A percentile compares a stretch with the other conserved stretches of the same genome.
Evolutionary conservation across 306 rosid genomes (phyloP).

Genomic region (Trifolium fragiferum): DNA sequence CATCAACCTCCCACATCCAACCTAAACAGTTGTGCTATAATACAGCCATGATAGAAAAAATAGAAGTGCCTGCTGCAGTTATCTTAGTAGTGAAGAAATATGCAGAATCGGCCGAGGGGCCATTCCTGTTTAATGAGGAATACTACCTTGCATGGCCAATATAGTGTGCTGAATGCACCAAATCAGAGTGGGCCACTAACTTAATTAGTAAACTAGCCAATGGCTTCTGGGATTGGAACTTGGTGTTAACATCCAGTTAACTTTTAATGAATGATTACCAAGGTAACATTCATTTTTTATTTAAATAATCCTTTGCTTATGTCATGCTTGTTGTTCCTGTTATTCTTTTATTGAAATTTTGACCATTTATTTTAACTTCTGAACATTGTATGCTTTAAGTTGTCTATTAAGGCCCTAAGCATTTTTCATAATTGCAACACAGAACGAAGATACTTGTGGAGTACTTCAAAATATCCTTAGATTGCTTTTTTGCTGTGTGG

Average conservation of each 20-base stretch:
- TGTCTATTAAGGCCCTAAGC: constrained; percentile 39
- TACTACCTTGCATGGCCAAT: constrained; percentile 16
- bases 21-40: constrained; percentile 7
- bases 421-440: constrained; percentile 42
- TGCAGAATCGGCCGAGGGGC: constrained; percentile 18
- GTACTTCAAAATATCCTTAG: constrained; percentile 89
- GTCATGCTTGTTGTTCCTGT: constrained; percentile 4
- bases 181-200: constrained; percentile 1
- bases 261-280: constrained; percentile 8
- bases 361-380: constrained; percentile 8
- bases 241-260: constrained; percentile 2
- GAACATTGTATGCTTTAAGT: constrained; percentile 34
- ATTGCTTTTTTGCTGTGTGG: constrained; percentile 98
- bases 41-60: constrained; percentile 8
- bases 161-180: constrained; percentile 20
- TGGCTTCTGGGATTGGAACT: constrained; percentile 25
- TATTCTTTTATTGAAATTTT: constrained; percentile 20
- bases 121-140: constrained; percentile 9
- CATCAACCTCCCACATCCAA: neutral
- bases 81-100: constrained; percentile 4
- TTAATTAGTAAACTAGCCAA: neutral
- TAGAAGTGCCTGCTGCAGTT: constrained; percentile 1
- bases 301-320: constrained; percentile 21
- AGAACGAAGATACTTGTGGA: constrained; percentile 81
- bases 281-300: neutral